Base-by-base conservation (phyloP, 176 grass and related monocot species). In the Oryza meyeriana region DNA sequence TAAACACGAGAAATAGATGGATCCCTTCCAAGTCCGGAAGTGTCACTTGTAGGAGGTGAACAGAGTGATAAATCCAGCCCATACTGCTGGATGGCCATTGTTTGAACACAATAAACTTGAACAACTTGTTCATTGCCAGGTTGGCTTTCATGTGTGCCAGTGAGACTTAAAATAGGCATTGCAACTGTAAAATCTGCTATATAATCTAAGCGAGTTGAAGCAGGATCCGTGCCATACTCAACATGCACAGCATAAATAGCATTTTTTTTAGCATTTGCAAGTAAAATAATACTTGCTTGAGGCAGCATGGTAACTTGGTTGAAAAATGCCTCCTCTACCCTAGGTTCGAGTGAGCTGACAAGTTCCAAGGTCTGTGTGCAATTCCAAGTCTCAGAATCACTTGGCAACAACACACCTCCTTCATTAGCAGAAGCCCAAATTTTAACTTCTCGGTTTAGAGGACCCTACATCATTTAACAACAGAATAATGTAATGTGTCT, bases 231-330 rank as follows among this genome's bases (percentile, higher is more conserved):
- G 27, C 93, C 89, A 85, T 99, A 94, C 35, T 99, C 97, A 82
- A 99, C 85, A 93, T 99, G 97, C 74, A 99, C 91, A 9, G 97
- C 87, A 68, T 99, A 96, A 84, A 99, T 99, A 61, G 97, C 88
- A 87, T 95, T 95, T 69, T 95, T 99, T 77, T 99, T 99, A 41
- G 97, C 97, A 90, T 99, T 99, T 61, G 97, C 97, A 87, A 99
- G 91, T 66, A 95, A 86, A 85, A 99, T 90, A 75, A 99, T 88
- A 87, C 82, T 99, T 66, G 97, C 93, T 72, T 90, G 93, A 86
- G 97, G 89, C 3, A 99, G 82, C 44, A 95, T 89, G 30, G 89
- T 59, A 16, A 95, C 85, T 89, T 99, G 97, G 80, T 99, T 95
- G 80, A 96, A 99, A 88, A 99, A 99, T 78, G 97, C 97, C 72